Evolutionary conservation across 2,329 filamentous ascomycete genomes (phyloP).

Genomic region (Phaeophleospora eucalypticola): DNA sequence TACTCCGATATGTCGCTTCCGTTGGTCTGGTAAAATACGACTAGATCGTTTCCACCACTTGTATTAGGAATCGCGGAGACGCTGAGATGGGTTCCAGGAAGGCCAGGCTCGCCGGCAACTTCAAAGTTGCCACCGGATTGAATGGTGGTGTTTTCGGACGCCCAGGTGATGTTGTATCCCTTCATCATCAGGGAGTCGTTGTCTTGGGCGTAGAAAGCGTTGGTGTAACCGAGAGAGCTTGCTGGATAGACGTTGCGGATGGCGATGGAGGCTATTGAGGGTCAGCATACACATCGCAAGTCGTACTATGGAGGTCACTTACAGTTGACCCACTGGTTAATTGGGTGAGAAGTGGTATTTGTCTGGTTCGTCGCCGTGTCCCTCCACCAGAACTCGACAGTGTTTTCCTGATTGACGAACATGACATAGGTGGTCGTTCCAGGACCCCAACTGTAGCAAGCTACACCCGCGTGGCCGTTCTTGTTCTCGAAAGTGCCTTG

Average conservation of each 20-base stretch:
- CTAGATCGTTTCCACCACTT: conserved; percentile 28
- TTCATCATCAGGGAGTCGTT: conserved; percentile 32
- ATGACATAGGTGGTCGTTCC: conserved; percentile 38
- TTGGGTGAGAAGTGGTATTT: conserved; percentile 34
- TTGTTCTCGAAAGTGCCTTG: conserved; percentile 37
- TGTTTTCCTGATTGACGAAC: conserved; percentile 39
- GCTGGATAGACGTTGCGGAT: conserved; percentile 38
- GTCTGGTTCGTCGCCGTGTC: conserved; percentile 37
- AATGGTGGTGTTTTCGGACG: conserved; percentile 38
- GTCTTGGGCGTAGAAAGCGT: conserved; percentile 41
- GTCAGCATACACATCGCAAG: background rate
- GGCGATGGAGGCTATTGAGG: conserved; percentile 16
- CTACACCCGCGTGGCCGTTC: conserved; percentile 44
- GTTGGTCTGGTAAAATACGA: conserved; percentile 33
- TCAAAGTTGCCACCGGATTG: conserved; percentile 30
- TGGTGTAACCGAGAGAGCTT: conserved; percentile 41
- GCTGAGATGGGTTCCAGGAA: conserved; percentile 40
- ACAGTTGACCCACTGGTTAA: conserved; percentile 38
- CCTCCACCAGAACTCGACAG: conserved; percentile 43
- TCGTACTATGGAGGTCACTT: conserved; percentile 10
- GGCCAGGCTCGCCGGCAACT: conserved; percentile 32
- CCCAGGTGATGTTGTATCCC: conserved; percentile 39
- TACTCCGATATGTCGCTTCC: conserved; percentile 30
- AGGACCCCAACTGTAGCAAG: conserved; percentile 42
- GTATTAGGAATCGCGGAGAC: conserved; percentile 34